Base-by-base conservation (phyloP, 2,329 filamentous ascomycete genomes). In the Talaromyces sp. region DNA sequence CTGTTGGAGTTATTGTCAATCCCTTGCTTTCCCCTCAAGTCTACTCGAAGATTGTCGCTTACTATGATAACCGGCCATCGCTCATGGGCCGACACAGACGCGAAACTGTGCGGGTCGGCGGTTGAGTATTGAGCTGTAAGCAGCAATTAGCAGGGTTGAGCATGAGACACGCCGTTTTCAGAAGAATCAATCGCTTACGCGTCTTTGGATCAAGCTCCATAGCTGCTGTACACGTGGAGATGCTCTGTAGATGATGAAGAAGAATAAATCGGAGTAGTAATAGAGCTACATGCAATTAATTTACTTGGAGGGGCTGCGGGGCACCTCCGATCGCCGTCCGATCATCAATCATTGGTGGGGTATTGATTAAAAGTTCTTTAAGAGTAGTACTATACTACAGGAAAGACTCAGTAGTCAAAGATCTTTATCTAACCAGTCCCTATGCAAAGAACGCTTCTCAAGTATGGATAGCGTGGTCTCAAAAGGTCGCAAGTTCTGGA, bases 61-160 rank as follows among this genome's bases (percentile, higher is more conserved):
- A 95, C 91, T 68, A 99, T 79, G 71, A 99, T 99, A 60, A 96
- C 82, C 17, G 94, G 94, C 94, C 93, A 99, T 74, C 94, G 84
- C 66, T 92, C 88, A 69, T 88, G 84, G 35, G 91, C 93, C 9
- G 94, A 96, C 62, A 87, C 81, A 75, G 87, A 91, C 57, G 90
- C 94, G 73, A 97, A 97, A 54, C 92, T 97, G 48, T 83, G 89
- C 69, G 85, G 85, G 79, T 97, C 92, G 68, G 83, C 86, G 41
- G 92, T 97, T 67, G 81, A 83, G 74, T 88, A 95, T 63, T 85
- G 86, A 53, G 88, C 90, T 95, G 61, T 29, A 29, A 38, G 63
- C 17, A 21, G n/a, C 24, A 50, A 43, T 24, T 56, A 38, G 31
- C 12, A 54, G n/a, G n/a, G n/a, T n/a, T n/a, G n/a, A n/a, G n/a